Percentiles rank a stretch among this genome's conserved stretches.
Evolutionary conservation across 2,329 filamentous ascomycete species (phyloP).

Genomic region (Sphaerulina populicola): DNA sequence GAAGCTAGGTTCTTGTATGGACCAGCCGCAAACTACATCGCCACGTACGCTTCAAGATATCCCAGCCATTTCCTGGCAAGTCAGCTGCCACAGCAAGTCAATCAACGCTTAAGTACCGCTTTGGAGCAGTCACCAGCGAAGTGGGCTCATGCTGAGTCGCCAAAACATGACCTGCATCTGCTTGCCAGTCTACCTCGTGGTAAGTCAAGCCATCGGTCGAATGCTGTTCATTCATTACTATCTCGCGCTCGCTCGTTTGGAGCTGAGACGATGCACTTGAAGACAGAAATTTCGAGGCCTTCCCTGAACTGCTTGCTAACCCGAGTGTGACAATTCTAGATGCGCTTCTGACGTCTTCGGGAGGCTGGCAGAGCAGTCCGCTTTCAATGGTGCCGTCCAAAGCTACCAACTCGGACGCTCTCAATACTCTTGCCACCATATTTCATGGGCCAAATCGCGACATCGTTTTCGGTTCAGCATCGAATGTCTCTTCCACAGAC

Average conservation of each 20-base stretch:
- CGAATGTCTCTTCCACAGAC: constrained; percentile 24
- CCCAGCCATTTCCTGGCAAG: constrained; percentile 48
- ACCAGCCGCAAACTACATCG: constrained; percentile 50
- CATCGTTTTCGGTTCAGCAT: constrained; percentile 28
- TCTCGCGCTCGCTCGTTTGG: too few species aligned
- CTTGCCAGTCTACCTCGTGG: constrained; percentile 50
- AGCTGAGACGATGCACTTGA: too few species aligned
- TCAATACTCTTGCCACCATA: constrained; percentile 48
- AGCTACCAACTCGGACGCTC: constrained; percentile 46
- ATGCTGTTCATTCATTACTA: too few species aligned
- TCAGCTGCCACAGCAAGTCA: constrained; percentile 39
- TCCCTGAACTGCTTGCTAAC: too few species aligned
- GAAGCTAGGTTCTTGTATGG: constrained; percentile 48
- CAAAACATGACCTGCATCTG: constrained; percentile 49
- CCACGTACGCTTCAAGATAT: constrained; percentile 48
- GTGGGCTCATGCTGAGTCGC: constrained; percentile 48
- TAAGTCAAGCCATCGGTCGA: too few species aligned
- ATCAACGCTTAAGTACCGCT: constrained; percentile 41
- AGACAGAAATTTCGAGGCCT: too few species aligned
- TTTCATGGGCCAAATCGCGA: constrained; percentile 46
- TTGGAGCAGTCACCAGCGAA: constrained; percentile 39
- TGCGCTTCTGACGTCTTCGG: constrained; percentile 40
- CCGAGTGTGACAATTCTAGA: too few species aligned
- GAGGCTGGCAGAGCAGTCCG: constrained; percentile 34
- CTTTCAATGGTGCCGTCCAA: constrained; percentile 46